Evolutionary conservation across 208 protist species (phyloP).

Genomic region (Polymyxa betae): DNA sequence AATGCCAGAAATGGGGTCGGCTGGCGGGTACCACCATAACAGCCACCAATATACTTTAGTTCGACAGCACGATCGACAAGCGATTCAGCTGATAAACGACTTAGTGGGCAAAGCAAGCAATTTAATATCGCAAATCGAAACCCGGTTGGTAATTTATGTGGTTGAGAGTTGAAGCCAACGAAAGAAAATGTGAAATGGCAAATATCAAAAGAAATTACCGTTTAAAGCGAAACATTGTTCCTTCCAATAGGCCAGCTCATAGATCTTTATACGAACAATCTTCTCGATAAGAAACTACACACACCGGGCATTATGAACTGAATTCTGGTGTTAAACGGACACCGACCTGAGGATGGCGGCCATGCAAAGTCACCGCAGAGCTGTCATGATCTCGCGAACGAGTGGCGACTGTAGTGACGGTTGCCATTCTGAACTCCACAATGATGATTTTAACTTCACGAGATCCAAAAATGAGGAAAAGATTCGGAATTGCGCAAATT

Average conservation of each 20-base stretch:
- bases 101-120: not conserved
- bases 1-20: slow-evolving; percentile 33
- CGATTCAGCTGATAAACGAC: slow-evolving; percentile 15
- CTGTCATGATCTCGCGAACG: not conserved
- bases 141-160: no score
- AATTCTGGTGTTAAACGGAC: not conserved
- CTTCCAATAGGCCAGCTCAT: slow-evolving; percentile 54
- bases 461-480: no score
- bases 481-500: no score
- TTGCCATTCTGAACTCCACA: no score
- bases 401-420: not conserved
- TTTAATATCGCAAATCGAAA: no score
- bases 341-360: slow-evolving; percentile 16
- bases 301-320: not conserved
- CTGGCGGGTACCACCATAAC: slow-evolving; percentile 37
- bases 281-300: slow-evolving; percentile 51
- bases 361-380: not conserved
- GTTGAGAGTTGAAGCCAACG: no score
- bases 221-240: slow-evolving; percentile 58
- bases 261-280: slow-evolving; percentile 51
- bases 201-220: not conserved
- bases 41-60: slow-evolving; percentile 16
- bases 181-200: no score
- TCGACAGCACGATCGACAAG: slow-evolving; percentile 31
- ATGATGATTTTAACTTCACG: no score